These are phyloP conservation scores for Pestalotiopsis sp. DNA, from an alignment of 2,329 filamentous ascomycete species.

Conservation along the genomic window DNA sequence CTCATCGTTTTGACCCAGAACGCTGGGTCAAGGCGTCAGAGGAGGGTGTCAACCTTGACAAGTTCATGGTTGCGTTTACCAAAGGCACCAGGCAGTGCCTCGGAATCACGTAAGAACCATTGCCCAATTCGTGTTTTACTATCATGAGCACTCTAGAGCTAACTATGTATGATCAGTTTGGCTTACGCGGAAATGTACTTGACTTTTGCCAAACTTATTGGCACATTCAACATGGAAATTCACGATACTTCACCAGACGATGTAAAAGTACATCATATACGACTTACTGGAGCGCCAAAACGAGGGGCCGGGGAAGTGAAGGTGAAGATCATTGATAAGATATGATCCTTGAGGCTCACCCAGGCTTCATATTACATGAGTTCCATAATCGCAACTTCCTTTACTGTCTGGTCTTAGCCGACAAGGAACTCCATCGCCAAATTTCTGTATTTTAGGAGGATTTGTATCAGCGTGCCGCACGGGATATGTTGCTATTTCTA, in stretches of 20 bases:
- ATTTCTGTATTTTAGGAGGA: neutral
- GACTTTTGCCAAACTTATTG: conserved; percentile 2
- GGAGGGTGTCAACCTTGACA: neutral
- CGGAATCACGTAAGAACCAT: conserved; percentile 2
- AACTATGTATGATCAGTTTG: neutral
- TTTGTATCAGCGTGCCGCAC: neutral
- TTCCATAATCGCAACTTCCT: neutral
- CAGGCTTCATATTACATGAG: neutral
- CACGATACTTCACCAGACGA: neutral
- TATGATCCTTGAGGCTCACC: neutral
- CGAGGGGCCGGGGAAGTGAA: neutral
- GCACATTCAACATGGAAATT: conserved; percentile 5
- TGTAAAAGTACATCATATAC: neutral
- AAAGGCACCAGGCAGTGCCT: neutral
- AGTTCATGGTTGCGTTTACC: neutral
- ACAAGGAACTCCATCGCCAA: neutral
- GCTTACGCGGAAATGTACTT: conserved; percentile 4
- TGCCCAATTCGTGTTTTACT: neutral
- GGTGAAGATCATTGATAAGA: conserved; percentile 1
- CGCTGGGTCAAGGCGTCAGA: neutral
- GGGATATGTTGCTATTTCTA: neutral
- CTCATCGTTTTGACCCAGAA: neutral
- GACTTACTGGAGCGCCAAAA: neutral
- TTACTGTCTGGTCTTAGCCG: neutral
- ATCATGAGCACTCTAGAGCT: too few species aligned